Evolutionary conservation across 2,329 filamentous ascomycete species (phyloP).

Genomic region (Diplocarpon rosae): DNA sequence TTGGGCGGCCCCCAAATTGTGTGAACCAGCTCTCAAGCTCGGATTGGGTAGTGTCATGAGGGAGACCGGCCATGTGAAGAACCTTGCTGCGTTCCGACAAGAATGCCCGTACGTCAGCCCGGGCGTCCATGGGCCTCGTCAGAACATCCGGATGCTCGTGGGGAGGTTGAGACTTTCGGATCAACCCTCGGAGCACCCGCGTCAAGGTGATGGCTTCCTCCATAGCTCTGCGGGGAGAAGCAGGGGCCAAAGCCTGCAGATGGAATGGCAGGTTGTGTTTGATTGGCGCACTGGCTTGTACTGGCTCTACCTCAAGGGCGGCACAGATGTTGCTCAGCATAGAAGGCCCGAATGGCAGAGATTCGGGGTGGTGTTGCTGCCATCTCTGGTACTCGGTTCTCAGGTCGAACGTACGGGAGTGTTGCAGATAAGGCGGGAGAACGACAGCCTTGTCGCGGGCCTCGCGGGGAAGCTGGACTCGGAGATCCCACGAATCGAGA

Average conservation of each 20-base stretch:
- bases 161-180: constrained; percentile 89
- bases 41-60: constrained; percentile 96
- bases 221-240: constrained; percentile 91
- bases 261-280: constrained; percentile 99
- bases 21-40: constrained; percentile 99
- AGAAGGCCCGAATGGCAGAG: constrained; percentile 88
- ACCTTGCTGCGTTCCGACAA: constrained; percentile 95
- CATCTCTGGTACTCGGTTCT: constrained; percentile 96
- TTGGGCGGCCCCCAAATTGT: constrained; percentile 92
- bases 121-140: constrained; percentile 89
- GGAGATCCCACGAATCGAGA: constrained; percentile 94
- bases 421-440: constrained; percentile 90
- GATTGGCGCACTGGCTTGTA: constrained; percentile 94
- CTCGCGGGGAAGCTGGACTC: constrained; percentile 93
- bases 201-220: constrained; percentile 94
- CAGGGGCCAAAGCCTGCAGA: constrained; percentile 86
- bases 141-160: constrained; percentile 93
- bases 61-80: constrained; percentile 91
- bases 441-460: constrained; percentile 97
- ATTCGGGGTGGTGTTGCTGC: constrained; percentile 97
- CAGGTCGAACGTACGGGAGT: constrained; percentile 93
- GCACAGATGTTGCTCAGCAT: constrained; percentile 97
- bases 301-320: constrained; percentile 92
- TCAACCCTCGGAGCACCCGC: constrained; percentile 81
- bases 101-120: constrained; percentile 92